These are phyloP conservation scores for Nemania sp. DNA, from an alignment of 2,329 filamentous ascomycete genomes.

Conservation along the genomic window DNA sequence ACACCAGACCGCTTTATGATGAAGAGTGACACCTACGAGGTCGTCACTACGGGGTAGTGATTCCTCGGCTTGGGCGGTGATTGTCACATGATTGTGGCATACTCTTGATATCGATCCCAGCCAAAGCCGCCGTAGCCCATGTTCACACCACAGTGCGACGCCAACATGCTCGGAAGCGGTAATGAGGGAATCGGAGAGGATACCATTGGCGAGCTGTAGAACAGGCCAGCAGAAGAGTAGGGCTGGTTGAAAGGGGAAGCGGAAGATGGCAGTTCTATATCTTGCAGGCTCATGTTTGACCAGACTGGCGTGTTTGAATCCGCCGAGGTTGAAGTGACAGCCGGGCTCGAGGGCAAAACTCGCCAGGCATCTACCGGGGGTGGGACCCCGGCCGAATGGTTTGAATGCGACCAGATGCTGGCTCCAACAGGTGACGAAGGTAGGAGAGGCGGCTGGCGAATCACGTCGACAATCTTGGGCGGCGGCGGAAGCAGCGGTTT, in stretches of 20 bases:
- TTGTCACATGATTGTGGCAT: conserved; percentile 85
- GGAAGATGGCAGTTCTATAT: conserved; percentile 76
- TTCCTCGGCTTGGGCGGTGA: conserved; percentile 53
- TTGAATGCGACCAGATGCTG: conserved; percentile 79
- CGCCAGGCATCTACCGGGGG: conserved; percentile 85
- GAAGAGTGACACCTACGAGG: conserved; percentile 40
- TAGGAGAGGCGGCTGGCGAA: conserved; percentile 82
- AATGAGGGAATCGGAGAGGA: conserved; percentile 74
- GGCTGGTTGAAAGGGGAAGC: conserved; percentile 80
- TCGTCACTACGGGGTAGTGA: conserved; percentile 53
- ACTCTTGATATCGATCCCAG: conserved; percentile 86
- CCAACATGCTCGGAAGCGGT: conserved; percentile 83
- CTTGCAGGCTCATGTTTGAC: conserved; percentile 75
- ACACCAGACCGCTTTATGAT: conserved; percentile 31
- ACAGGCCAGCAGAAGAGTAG: conserved; percentile 71
- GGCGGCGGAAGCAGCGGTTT: conserved; percentile 83
- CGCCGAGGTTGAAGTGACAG: conserved; percentile 68
- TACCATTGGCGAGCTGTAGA: conserved; percentile 78
- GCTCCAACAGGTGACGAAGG: conserved; percentile 76
- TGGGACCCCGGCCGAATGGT: conserved; percentile 66
- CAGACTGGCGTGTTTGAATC: conserved; percentile 76
- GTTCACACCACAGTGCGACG: conserved; percentile 81
- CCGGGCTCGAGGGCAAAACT: conserved; percentile 86
- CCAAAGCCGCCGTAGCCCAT: conserved; percentile 77
- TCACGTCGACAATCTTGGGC: conserved; percentile 84